Evolutionary conservation across 371 early-diverging fungal genomes (phyloP).

Genomic region (Mucor irregularis): DNA sequence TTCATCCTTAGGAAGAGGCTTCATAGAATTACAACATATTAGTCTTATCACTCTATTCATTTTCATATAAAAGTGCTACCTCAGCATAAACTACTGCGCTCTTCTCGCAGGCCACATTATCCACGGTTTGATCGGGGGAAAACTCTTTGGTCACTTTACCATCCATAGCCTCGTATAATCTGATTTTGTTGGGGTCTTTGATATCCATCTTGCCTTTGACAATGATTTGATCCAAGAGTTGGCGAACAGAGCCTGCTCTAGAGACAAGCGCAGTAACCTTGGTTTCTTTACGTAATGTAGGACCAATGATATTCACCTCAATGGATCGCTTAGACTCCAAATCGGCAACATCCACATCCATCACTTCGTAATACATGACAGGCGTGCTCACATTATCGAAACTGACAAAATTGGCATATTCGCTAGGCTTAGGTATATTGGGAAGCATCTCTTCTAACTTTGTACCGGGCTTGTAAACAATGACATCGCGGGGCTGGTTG

Average conservation of each 20-base stretch:
- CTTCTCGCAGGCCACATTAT: conserved; percentile 32
- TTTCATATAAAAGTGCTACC: conserved; percentile 21
- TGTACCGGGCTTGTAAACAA: conserved; percentile 17
- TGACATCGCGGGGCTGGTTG: conserved; percentile 19
- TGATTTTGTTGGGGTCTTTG: conserved; percentile 27
- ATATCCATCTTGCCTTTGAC: conserved; percentile 44
- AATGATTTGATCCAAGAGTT: conserved; percentile 64
- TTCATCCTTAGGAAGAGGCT: conserved; percentile 71
- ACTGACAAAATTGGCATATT: conserved; percentile 11
- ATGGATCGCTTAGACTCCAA: conserved; percentile 72
- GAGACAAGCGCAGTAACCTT: conserved; percentile 59
- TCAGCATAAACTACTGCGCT: conserved; percentile 37
- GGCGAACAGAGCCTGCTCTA: conserved; percentile 56
- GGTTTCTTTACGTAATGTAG: conserved; percentile 29
- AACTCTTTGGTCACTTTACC: conserved; percentile 44
- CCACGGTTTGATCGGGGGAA: conserved; percentile 41
- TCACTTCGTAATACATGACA: conserved; percentile 72
- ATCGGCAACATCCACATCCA: conserved; percentile 78
- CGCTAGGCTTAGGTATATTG: conserved; percentile 6
- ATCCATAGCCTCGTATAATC: conserved; percentile 43
- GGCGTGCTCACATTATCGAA: conserved; percentile 18
- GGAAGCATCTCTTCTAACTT: conserved; percentile 23
- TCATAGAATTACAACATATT: neutral
- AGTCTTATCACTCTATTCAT: neutral
- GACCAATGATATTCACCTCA: conserved; percentile 57